Evolutionary conservation across 176 grass and related monocot genomes (phyloP).

Genomic region (Carex parvula): DNA sequence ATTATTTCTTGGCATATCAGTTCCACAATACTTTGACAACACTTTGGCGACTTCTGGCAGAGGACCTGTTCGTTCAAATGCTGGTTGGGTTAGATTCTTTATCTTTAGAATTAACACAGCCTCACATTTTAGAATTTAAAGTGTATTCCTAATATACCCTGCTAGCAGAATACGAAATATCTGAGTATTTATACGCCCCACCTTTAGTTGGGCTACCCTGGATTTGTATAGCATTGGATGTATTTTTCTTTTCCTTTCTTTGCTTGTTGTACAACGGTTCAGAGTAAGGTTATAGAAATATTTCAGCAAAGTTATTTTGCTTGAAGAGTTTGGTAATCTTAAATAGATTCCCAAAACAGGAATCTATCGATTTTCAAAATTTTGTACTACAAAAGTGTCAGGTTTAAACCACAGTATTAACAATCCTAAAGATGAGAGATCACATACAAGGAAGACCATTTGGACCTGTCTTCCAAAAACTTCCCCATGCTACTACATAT

Average conservation of each 20-base stretch:
- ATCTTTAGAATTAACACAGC: not conserved
- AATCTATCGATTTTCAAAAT: not conserved
- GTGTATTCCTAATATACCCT: not conserved
- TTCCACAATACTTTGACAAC: conserved; percentile 47
- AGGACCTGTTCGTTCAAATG: conserved; percentile 43
- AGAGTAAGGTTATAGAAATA: not conserved
- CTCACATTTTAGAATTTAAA: not conserved
- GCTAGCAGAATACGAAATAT: not conserved
- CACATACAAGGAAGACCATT: not conserved
- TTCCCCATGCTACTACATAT: not conserved
- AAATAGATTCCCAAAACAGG: not conserved
- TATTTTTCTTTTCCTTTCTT: not conserved
- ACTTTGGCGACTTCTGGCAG: conserved; percentile 43
- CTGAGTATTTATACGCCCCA: not conserved
- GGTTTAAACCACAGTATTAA: not conserved
- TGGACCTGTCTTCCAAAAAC: not conserved
- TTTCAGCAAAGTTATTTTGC: not conserved
- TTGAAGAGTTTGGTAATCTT: not conserved
- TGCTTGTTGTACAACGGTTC: conserved; percentile 1
- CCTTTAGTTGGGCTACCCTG: not conserved
- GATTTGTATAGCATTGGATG: not conserved
- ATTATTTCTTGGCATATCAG: conserved; percentile 54
- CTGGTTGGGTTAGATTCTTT: conserved; percentile 46
- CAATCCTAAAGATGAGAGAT: not conserved
- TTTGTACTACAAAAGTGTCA: not conserved